These are phyloP conservation scores for Pseudonitzschia pungens DNA, from an alignment of 108 stramenopile species.

Conservation along the genomic window DNA sequence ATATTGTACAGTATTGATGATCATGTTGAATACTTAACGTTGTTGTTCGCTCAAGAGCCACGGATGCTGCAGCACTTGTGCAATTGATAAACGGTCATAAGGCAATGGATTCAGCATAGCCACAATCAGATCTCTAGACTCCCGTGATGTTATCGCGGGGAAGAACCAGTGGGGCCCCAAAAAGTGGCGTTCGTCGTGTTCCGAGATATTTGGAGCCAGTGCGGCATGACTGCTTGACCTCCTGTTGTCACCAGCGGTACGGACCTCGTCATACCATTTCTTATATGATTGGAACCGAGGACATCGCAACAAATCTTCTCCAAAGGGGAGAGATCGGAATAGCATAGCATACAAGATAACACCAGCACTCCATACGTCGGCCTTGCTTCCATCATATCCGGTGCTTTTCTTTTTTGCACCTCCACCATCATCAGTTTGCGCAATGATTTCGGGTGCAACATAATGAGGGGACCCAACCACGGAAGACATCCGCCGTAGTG, in stretches of 20 bases:
- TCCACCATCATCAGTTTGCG: conserved; percentile 58
- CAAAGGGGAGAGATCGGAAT: conserved; percentile 87
- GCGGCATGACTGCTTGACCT: conserved; percentile 56
- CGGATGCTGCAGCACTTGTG: conserved; percentile 72
- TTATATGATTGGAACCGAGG: conserved; percentile 83
- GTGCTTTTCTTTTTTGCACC: conserved; percentile 19
- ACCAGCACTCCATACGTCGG: conserved; percentile 94
- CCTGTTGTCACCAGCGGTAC: conserved; percentile 45
- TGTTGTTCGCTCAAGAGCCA: conserved; percentile 44
- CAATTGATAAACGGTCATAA: conserved; percentile 62
- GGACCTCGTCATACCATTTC: conserved; percentile 85
- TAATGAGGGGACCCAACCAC: conserved; percentile 93
- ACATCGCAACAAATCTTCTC: conserved; percentile 82
- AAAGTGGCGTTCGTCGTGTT: conserved; percentile 68
- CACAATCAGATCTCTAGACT: conserved; percentile 79
- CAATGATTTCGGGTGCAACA: conserved; percentile 90
- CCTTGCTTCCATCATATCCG: conserved; percentile 89
- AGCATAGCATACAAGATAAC: conserved; percentile 92
- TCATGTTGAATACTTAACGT: neutral
- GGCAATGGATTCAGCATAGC: conserved; percentile 87
- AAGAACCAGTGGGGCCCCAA: conserved; percentile 87
- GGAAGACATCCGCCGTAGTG: conserved; percentile 80
- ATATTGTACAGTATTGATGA: neutral
- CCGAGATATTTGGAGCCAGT: conserved; percentile 59
- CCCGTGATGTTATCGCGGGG: conserved; percentile 55